Evolutionary conservation across 108 stramenopile genomes (phyloP).

Genomic region (Nannochloropsis gaditana): DNA sequence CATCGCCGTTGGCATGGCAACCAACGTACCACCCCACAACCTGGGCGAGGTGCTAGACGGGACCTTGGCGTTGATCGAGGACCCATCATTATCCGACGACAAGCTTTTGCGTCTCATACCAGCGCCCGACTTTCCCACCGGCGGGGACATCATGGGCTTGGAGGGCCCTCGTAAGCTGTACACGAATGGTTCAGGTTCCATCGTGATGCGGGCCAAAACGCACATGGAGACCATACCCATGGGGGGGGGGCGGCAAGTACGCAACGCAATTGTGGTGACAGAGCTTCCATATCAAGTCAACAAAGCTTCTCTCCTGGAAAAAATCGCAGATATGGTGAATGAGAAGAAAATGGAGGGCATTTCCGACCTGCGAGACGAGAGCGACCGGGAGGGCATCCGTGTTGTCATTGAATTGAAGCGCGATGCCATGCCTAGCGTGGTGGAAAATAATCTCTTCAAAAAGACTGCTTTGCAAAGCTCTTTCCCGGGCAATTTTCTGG

Average conservation of each 20-base stretch:
- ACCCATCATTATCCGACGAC: conserved; percentile 62
- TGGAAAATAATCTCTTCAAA: conserved; percentile 81
- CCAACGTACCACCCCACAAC: conserved; percentile 94
- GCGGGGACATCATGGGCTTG: conserved; percentile 67
- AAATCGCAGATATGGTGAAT: conserved; percentile 85
- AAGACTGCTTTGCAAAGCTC: conserved; percentile 83
- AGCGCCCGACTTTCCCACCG: conserved; percentile 93
- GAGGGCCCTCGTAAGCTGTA: conserved; percentile 68
- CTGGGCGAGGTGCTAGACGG: conserved; percentile 77
- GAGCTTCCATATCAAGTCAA: conserved; percentile 85
- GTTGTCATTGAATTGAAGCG: conserved; percentile 93
- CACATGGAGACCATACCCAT: conserved; percentile 68
- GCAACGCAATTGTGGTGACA: conserved; percentile 83
- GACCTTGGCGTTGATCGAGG: conserved; percentile 56
- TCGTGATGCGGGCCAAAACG: conserved; percentile 73
- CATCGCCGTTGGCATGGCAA: conserved; percentile 94
- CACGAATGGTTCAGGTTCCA: conserved; percentile 69
- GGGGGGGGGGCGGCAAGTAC: conserved; percentile 47
- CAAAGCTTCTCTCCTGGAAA: conserved; percentile 83
- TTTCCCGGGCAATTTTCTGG: conserved; percentile 87
- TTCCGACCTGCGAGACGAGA: conserved; percentile 78
- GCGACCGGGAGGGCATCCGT: conserved; percentile 89
- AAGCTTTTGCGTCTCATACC: conserved; percentile 70
- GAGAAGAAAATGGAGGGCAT: conserved; percentile 87
- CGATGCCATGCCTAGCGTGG: conserved; percentile 69